These are phyloP conservation scores for Rosa multiflora DNA, from an alignment of 306 rosid genomes.

Conservation along the genomic window DNA sequence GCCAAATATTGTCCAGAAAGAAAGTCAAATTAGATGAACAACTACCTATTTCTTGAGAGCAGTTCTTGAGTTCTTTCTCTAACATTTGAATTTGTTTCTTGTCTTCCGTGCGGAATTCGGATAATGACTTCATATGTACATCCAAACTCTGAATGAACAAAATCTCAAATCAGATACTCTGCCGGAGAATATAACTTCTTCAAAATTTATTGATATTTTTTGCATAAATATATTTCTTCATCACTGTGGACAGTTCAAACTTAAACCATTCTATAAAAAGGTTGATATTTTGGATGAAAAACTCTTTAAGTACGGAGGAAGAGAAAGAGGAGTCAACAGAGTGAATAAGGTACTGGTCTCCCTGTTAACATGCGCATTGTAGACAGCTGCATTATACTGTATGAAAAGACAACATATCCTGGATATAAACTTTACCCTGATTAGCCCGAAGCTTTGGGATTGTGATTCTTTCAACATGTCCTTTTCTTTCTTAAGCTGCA, in stretches of 20 bases:
- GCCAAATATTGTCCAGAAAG: neutral
- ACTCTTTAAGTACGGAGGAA: neutral
- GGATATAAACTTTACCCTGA: conserved; percentile 43
- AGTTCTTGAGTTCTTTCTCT: conserved; percentile 73
- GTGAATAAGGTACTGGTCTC: neutral
- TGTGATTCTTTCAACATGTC: conserved; percentile 55
- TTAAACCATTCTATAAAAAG: neutral
- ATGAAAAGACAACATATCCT: conserved; percentile 5
- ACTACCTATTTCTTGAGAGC: conserved; percentile 88
- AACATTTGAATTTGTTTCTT: conserved; percentile 55
- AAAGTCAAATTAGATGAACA: neutral
- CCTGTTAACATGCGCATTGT: neutral
- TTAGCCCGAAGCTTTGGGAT: conserved; percentile 50
- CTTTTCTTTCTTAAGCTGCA: conserved; percentile 71
- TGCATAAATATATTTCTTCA: neutral
- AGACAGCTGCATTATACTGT: neutral
- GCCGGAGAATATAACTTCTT: neutral
- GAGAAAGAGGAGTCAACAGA: neutral
- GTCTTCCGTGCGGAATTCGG: conserved; percentile 54
- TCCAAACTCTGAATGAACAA: conserved; percentile 58
- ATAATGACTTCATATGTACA: conserved; percentile 48
- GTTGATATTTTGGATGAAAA: neutral
- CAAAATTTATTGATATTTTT: neutral
- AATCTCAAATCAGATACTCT: conserved; percentile 29
- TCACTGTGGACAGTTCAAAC: neutral